phyloP scores from a whole-genome alignment of 345 rosid species.

The Kandelia obovata region DNA sequence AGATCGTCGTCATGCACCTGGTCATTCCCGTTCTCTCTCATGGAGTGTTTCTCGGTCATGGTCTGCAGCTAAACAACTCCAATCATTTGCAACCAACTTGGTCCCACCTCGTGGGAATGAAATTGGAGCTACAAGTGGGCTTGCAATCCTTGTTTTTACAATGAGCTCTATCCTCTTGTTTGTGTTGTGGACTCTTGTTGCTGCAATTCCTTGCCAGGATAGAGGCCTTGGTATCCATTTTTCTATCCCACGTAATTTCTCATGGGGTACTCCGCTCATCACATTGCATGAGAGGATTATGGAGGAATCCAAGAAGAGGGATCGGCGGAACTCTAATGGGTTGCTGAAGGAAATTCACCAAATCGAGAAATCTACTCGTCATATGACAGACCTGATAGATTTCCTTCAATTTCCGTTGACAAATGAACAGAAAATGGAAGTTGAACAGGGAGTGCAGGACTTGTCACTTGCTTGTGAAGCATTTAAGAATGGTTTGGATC shows the following conservation, averaged over 20 bases:
- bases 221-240: conserved; percentile 32
- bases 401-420: conserved; percentile 26
- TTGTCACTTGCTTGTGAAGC: conserved; percentile 25
- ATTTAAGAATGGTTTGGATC: conserved; percentile 33
- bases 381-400: conserved; percentile 34
- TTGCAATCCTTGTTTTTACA: conserved; percentile 29
- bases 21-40: conserved; percentile 41
- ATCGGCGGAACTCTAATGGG: conserved; percentile 25
- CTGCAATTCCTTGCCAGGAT: conserved; percentile 47
- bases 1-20: conserved; percentile 14
- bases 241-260: conserved; percentile 26
- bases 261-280: conserved; percentile 25
- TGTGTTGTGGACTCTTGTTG: conserved; percentile 39
- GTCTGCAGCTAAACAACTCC: conserved; percentile 46
- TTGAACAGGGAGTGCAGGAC: conserved; percentile 26
- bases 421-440: conserved; percentile 27
- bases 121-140: conserved; percentile 34
- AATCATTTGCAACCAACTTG: conserved; percentile 29
- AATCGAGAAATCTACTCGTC: conserved; percentile 27
- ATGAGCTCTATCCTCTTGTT: conserved; percentile 33
- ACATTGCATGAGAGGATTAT: conserved; percentile 32
- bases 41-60: conserved; percentile 45
- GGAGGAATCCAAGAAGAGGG: conserved; percentile 40
- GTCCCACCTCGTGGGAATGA: conserved; percentile 31
- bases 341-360: conserved; percentile 35